phyloP scores from a whole-genome alignment of 2,329 filamentous ascomycete genomes.

The Aspergillus neotritici region DNA sequence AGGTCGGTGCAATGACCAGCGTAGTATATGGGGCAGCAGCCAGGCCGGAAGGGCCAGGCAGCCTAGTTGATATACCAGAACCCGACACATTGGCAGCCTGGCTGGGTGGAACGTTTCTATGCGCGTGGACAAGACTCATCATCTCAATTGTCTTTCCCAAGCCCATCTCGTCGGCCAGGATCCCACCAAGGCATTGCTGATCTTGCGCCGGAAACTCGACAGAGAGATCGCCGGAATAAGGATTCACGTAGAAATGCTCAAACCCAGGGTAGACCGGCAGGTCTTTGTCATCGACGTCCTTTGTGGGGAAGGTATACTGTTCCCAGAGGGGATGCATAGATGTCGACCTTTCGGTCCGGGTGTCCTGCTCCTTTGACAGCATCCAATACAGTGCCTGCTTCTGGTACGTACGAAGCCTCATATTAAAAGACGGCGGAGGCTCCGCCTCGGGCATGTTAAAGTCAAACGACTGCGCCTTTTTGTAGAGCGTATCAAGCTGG shows the following conservation, averaged over 20 bases:
- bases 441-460: conserved; percentile 85
- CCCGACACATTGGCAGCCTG: conserved; percentile 24
- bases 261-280: conserved; percentile 62
- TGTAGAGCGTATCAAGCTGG: conserved; percentile 88
- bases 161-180: conserved; percentile 94
- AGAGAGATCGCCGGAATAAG: conserved; percentile 90
- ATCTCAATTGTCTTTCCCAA: conserved; percentile 98
- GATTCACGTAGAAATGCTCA: conserved; percentile 85
- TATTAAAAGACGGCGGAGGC: conserved; percentile 71
- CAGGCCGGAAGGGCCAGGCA: conserved; percentile 53
- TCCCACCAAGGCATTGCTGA: conserved; percentile 87
- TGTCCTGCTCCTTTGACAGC: conserved; percentile 83
- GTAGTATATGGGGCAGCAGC: conserved; percentile 79
- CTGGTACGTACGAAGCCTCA: conserved; percentile 86
- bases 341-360: conserved; percentile 61
- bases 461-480: conserved; percentile 94
- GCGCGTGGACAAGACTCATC: conserved; percentile 85
- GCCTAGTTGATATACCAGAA: conserved; percentile 58
- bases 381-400: conserved; percentile 96
- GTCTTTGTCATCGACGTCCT: conserved; percentile 78
- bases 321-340: conserved; percentile 99
- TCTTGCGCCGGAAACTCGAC: conserved; percentile 89
- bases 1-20: conserved; percentile 94
- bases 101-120: conserved; percentile 54
- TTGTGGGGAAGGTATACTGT: conserved; percentile 82